These are phyloP conservation scores for Eucalyptus fibrosa DNA, from an alignment of 345 rosid species.

Conservation along the genomic window DNA sequence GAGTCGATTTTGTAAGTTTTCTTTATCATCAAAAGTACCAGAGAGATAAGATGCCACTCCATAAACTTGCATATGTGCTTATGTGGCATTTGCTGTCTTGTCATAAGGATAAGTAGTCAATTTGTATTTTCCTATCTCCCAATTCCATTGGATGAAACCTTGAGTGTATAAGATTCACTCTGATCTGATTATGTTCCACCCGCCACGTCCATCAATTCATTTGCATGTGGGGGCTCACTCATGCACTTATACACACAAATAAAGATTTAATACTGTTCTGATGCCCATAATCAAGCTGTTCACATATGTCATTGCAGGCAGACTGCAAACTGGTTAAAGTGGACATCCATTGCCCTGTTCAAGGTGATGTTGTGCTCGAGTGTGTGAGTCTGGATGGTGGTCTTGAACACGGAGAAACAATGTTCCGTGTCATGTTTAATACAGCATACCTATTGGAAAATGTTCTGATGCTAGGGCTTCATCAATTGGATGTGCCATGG, in stretches of 20 bases:
- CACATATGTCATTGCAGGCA: conserved; percentile 27
- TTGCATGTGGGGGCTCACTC: no score
- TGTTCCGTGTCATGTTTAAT: conserved; percentile 81
- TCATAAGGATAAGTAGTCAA: background rate
- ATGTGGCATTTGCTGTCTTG: background rate
- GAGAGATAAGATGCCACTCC: background rate
- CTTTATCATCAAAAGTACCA: background rate
- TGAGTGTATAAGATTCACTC: background rate
- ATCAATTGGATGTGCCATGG: conserved; percentile 82
- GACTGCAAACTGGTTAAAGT: conserved; percentile 73
- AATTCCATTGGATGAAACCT: background rate
- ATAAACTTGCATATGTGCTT: background rate
- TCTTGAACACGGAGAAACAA: conserved; percentile 54
- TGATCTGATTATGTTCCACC: background rate
- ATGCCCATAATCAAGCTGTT: background rate
- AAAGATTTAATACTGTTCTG: background rate
- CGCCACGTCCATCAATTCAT: no score
- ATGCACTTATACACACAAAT: background rate
- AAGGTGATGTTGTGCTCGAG: conserved; percentile 88
- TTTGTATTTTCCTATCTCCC: background rate
- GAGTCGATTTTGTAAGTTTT: background rate
- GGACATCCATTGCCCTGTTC: conserved; percentile 71
- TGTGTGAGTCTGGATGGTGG: conserved; percentile 63
- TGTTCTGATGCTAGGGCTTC: conserved; percentile 73
- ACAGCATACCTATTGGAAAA: conserved; percentile 83